Evolutionary conservation across 2,329 filamentous ascomycete genomes (phyloP).

Genomic region (Allantophomopsis lycopodina): DNA sequence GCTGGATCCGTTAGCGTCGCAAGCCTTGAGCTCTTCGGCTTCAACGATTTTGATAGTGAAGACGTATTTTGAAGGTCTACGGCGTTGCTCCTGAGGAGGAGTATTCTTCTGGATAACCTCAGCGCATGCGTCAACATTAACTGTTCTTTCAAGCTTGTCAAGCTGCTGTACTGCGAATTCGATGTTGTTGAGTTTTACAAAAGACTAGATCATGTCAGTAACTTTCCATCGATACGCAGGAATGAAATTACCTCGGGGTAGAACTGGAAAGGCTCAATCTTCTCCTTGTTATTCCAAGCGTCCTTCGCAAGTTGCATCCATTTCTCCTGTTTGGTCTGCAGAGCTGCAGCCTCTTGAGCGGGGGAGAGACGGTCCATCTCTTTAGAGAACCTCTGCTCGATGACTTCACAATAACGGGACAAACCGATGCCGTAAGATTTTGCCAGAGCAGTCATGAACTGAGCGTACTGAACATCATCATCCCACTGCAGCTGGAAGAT

Average conservation of each 20-base stretch:
- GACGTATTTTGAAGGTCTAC: constrained; percentile 75
- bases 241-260: constrained; percentile 60
- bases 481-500: constrained; percentile 82
- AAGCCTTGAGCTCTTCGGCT: constrained; percentile 95
- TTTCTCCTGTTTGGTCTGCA: constrained; percentile 77
- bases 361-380: constrained; percentile 91
- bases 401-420: constrained; percentile 77
- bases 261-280: constrained; percentile 93
- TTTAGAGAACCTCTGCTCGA: constrained; percentile 72
- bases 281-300: constrained; percentile 82
- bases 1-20: constrained; percentile 84
- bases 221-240: constrained; percentile 1
- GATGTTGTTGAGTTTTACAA: constrained; percentile 96
- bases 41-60: constrained; percentile 99
- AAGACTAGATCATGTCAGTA: constrained; percentile 46
- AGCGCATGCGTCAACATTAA: constrained; percentile 86
- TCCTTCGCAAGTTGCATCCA: constrained; percentile 91
- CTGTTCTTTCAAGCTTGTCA: constrained; percentile 75
- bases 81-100: constrained; percentile 47
- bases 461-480: constrained; percentile 83
- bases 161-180: constrained; percentile 89
- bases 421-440: constrained; percentile 76
- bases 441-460: constrained; percentile 90
- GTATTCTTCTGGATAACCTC: constrained; percentile 66
- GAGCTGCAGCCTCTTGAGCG: constrained; percentile 67